A percentile compares a stretch with the other conserved stretches of the same genome.
These are phyloP conservation scores for Fusarium praegraminearum DNA, from an alignment of 2,329 filamentous ascomycete genomes.

Conservation along the genomic window DNA sequence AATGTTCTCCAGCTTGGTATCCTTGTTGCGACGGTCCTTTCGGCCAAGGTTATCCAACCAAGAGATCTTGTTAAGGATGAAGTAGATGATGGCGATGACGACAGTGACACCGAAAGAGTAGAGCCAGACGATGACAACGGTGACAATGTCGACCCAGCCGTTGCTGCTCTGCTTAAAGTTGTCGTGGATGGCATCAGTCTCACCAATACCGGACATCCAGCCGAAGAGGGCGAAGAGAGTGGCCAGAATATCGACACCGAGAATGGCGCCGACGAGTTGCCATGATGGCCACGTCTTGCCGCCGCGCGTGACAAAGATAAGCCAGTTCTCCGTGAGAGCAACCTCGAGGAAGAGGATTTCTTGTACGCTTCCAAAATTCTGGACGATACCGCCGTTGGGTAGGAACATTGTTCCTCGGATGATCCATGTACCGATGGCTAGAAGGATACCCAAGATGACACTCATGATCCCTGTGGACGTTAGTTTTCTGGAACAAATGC, in stretches of 20 bases:
- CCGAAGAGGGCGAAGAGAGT: slow-evolving; percentile 23
- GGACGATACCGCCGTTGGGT: neutral
- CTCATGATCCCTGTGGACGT: slow-evolving; percentile 14
- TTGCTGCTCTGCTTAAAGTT: slow-evolving; percentile 31
- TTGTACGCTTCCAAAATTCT: slow-evolving; percentile 25
- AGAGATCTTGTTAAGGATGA: slow-evolving; percentile 32
- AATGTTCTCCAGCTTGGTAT: slow-evolving; percentile 30
- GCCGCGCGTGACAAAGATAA: slow-evolving; percentile 30
- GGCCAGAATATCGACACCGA: slow-evolving; percentile 8
- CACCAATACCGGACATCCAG: slow-evolving; percentile 13
- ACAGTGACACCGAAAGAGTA: slow-evolving; percentile 33
- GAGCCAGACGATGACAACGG: slow-evolving; percentile 29
- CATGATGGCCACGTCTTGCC: slow-evolving; percentile 36
- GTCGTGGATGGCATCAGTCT: neutral
- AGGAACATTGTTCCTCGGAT: slow-evolving; percentile 10
- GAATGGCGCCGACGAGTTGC: slow-evolving; percentile 28
- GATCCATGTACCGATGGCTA: slow-evolving; percentile 6
- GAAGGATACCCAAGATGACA: slow-evolving; percentile 11
- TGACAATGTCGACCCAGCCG: slow-evolving; percentile 28
- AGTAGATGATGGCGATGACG: slow-evolving; percentile 30
- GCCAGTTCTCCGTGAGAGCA: slow-evolving; percentile 34
- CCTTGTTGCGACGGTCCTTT: slow-evolving; percentile 30
- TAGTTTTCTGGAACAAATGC: neutral
- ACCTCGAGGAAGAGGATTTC: slow-evolving; percentile 31
- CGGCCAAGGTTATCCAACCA: slow-evolving; percentile 28